A percentile compares a stretch with the other conserved stretches of the same genome.
Evolutionary conservation across 768 basidiomycete genomes (phyloP).

Genomic region (Psilocybe subaeruginosa): DNA sequence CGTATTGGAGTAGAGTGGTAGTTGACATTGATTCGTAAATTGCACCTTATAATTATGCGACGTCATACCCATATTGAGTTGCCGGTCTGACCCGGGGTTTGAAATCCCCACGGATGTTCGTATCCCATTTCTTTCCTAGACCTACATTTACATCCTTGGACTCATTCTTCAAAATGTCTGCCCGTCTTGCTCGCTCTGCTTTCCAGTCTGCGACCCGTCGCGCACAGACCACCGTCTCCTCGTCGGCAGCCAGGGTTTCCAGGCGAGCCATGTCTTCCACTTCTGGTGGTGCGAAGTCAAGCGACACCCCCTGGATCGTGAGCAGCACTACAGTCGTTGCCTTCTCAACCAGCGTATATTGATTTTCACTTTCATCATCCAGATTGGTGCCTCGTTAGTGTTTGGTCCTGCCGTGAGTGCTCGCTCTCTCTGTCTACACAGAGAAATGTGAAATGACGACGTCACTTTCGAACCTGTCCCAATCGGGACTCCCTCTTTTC

Average conservation of each 20-base stretch:
- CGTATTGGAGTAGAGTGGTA: constrained; percentile 33
- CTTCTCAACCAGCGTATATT: constrained; percentile 8
- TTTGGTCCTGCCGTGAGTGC: constrained; percentile 43
- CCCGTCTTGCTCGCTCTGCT: constrained; percentile 38
- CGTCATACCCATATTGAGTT: constrained; percentile 16
- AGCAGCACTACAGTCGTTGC: constrained; percentile 22
- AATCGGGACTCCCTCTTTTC: neutral
- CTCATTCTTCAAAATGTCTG: constrained; percentile 34
- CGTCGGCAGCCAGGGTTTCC: constrained; percentile 27
- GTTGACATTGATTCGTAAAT: neutral
- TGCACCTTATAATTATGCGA: constrained; percentile 8
- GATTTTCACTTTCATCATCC: constrained; percentile 9
- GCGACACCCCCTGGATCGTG: constrained; percentile 50
- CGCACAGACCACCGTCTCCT: constrained; percentile 27
- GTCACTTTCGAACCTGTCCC: constrained; percentile 7
- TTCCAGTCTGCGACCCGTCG: constrained; percentile 37
- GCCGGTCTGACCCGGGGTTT: constrained; percentile 42
- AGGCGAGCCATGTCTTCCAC: constrained; percentile 36
- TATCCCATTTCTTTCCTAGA: constrained; percentile 6
- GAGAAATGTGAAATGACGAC: constrained; percentile 6
- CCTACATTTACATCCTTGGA: constrained; percentile 7
- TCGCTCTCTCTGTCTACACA: constrained; percentile 2
- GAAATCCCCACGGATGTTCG: constrained; percentile 23
- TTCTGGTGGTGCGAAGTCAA: constrained; percentile 35
- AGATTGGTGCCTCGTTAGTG: constrained; percentile 44